Base-by-base conservation (phyloP, 108 stramenopile species). In the Cylindrotheca closterium region DNA sequence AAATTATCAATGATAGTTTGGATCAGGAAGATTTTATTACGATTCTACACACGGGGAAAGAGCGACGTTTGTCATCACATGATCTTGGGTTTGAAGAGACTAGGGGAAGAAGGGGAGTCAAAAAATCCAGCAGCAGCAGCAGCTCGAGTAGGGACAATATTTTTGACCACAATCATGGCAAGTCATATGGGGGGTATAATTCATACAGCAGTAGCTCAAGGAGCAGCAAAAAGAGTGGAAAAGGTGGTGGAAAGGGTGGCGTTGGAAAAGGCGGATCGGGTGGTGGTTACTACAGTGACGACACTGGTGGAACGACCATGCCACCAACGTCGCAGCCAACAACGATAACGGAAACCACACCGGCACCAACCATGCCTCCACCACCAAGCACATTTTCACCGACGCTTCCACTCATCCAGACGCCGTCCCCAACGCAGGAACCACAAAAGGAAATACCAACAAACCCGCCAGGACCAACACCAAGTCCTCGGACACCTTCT, bases 391-490 rank as follows among this genome's bases (percentile, higher is more conserved):
- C 37, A 10, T 15, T 7, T 10, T 10, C 7, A 7, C 37, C 37
- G 15, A n/a, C n/a, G n/a, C n/a, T n/a, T n/a, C n/a, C n/a, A n/a
- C n/a, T n/a, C n/a, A n/a, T n/a, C n/a, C 37, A 42, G 15, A 42
- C 37, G 7, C 10, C 37, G 15, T 42, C 15, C 15, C 37, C 37
- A 42, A 42, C 37, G 15, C 7, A 42, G 37, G 37, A 42, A 42
- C 37, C 37, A 42, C 37, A 7, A 42, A 42, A 15, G 15, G 37
- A 42, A 15, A 42, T 15, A 42, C 37, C 37, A 15, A 45, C 37
- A 7, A 21, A 24, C 24, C 63, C 63, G 0, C 51, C 63, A 15
- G 33, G 34, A 22, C 37, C 63, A 18, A 64, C 63, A 15, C 52
- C 63, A 33, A 29, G 51, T 0, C 28, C 22, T 18, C 29, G 32